Conservation (phyloP, 1,284 basidiomycete genomes). For the Papiliotrema flavescens region DNA sequence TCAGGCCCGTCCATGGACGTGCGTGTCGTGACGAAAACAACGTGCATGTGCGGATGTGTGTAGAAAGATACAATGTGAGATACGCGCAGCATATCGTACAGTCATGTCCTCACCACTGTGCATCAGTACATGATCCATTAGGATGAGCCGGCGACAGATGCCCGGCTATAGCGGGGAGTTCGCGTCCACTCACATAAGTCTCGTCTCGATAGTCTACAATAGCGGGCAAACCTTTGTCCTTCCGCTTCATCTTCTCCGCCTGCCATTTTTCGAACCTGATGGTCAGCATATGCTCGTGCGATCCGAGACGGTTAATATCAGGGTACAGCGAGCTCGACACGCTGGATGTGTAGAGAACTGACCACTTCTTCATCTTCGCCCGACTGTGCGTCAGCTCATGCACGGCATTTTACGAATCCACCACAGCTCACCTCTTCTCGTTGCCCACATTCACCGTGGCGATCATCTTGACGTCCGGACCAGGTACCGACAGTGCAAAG, state of each 20-base stretch:
- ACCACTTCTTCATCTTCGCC: slow-evolving; percentile 73
- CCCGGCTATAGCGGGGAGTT: no score
- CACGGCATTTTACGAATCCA: neutral
- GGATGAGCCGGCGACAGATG: no score
- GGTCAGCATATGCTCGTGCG: neutral
- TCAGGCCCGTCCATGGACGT: no score
- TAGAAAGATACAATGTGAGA: no score
- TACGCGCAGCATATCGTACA: no score
- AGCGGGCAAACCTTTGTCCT: slow-evolving; percentile 50
- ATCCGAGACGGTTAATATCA: no score
- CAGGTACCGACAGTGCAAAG: slow-evolving; percentile 84
- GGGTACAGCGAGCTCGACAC: no score
- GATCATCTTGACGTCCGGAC: slow-evolving; percentile 65
- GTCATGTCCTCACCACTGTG: no score
- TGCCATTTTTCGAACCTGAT: slow-evolving; percentile 78
- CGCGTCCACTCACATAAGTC: slow-evolving; percentile 44
- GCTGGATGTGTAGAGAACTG: neutral
- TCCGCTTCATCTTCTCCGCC: slow-evolving; percentile 65
- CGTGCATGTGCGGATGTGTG: no score
- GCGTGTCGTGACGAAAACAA: no score
- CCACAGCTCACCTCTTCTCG: slow-evolving; percentile 53
- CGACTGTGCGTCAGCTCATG: slow-evolving; percentile 49
- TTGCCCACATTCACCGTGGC: slow-evolving; percentile 93
- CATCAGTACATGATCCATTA: no score
- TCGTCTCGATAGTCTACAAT: slow-evolving; percentile 59